These are phyloP conservation scores for Neospermospora avenae DNA, from an alignment of 2,329 filamentous ascomycete genomes.

Conservation along the genomic window DNA sequence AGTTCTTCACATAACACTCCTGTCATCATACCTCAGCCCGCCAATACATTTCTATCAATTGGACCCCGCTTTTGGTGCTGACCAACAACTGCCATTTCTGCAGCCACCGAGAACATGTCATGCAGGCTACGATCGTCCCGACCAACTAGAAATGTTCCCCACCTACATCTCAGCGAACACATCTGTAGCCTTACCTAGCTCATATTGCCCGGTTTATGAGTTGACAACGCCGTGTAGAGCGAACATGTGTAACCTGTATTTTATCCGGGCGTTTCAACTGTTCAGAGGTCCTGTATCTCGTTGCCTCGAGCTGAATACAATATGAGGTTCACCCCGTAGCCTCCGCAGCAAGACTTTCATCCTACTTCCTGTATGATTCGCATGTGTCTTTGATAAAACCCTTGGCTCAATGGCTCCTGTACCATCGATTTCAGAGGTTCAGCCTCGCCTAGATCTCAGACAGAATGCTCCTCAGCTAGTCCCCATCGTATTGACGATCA, in stretches of 20 bases:
- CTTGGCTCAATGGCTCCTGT: not conserved
- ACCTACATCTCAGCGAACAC: not conserved
- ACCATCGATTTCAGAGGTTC: not conserved
- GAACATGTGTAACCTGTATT: not conserved
- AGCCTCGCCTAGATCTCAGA: slow-evolving; percentile 10
- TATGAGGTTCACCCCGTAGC: not conserved
- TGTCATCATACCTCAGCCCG: not conserved
- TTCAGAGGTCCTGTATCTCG: not conserved
- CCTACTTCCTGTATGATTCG: not conserved
- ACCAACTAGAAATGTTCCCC: not conserved
- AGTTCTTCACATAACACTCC: not conserved
- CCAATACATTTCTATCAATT: not conserved
- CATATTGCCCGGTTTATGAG: not conserved
- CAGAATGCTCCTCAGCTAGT: slow-evolving; percentile 5
- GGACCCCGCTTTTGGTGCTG: not conserved
- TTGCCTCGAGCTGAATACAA: slow-evolving; percentile 1
- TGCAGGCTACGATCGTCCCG: not conserved
- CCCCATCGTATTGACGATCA: slow-evolving; percentile 13
- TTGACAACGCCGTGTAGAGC: not conserved
- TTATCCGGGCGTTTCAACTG: slow-evolving; percentile 1
- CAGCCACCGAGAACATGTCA: not conserved
- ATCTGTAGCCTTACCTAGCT: not conserved
- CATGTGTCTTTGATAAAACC: not conserved
- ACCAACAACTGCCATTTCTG: not conserved
- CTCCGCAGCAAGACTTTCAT: not conserved